These are phyloP conservation scores for Omphalotus olearius DNA, from an alignment of 1,284 basidiomycete genomes.

Conservation along the genomic window DNA sequence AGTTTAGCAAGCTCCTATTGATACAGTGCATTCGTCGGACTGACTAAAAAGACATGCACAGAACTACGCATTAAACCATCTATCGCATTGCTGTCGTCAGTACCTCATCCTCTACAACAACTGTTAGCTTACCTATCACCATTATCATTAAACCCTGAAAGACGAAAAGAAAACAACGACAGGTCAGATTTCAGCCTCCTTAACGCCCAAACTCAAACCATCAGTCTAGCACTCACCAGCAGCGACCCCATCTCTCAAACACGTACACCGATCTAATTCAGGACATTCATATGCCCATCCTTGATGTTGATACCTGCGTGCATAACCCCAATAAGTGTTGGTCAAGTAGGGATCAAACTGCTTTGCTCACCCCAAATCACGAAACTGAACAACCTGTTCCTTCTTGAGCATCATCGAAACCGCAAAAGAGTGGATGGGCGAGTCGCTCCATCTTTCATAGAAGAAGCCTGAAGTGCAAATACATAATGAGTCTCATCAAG, in stretches of 20 bases:
- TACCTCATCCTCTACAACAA: too few relatives aligned
- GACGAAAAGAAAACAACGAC: too few relatives aligned
- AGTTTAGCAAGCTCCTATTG: too few relatives aligned
- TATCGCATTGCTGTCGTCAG: too few relatives aligned
- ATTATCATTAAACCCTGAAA: conserved; percentile 4
- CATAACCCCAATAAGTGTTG: neutral
- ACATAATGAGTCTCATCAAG: too few relatives aligned
- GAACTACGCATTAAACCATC: too few relatives aligned
- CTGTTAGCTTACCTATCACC: neutral
- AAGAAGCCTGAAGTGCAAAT: conserved; percentile 17
- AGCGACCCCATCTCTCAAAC: conserved; percentile 15
- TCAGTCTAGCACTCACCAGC: neutral
- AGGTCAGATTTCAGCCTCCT: too few relatives aligned
- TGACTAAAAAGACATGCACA: too few relatives aligned
- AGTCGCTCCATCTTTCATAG: conserved; percentile 27
- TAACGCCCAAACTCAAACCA: neutral
- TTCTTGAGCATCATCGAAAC: conserved; percentile 25
- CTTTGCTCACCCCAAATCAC: conserved; percentile 20
- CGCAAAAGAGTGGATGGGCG: conserved; percentile 26
- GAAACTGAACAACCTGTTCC: conserved; percentile 25
- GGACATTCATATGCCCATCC: conserved; percentile 20
- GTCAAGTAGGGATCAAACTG: neutral
- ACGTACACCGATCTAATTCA: conserved; percentile 16
- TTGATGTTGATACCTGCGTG: conserved; percentile 18
- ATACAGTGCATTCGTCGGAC: too few relatives aligned